Evolutionary conservation across 2,329 filamentous ascomycete genomes (phyloP), one percentile per base, ranked within the genome.

Genomic region (Neopestalotiopsis clavispora): DNA sequence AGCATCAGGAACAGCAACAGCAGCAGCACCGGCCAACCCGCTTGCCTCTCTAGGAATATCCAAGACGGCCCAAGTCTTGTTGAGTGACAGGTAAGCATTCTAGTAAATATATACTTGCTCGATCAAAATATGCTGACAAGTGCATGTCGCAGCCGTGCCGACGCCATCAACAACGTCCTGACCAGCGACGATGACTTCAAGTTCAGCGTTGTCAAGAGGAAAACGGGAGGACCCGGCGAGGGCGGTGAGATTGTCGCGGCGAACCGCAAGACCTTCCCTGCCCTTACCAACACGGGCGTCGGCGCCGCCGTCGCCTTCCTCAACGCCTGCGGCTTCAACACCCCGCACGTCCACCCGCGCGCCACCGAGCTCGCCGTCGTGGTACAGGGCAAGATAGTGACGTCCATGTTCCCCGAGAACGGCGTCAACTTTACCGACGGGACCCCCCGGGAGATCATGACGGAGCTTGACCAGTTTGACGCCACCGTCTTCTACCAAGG

Each of bases 221-320:
- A 59, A 72, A 76, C 75, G 56, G 63, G 64, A 38, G 75, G 76
- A 68, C 73, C 79, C 14, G 81, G 83, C 69, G 76, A 79, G 59
- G 86, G 85, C 52, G 86, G 86, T 56, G 80, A 85, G 73, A 80
- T 87, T 70, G 78, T 86, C 49, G 79, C 82, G 23, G 85, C 87
- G 59, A 87, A 88, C 79, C 83, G 86, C 74, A 84, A 85, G 78
- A 84, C 83, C 45, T 89, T 89, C 78, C 87, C 87, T 3, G 85
- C 86, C 32, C 83, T 89, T 23, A 84, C 87, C 23, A 83, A 84
- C 62, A 86, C 85, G 4, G 83, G 83, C 23, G 78, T 84, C 45
- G 82, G 82, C 68, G 86, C 87, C 80, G 84, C 85, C 2, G 77
- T 89, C 7, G 86, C 85, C 56, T 84, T 84, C 73, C 77, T 89